Evolutionary conservation across 2,329 filamentous ascomycete species (phyloP).

Genomic region (Microdochium trichocladiopsis): DNA sequence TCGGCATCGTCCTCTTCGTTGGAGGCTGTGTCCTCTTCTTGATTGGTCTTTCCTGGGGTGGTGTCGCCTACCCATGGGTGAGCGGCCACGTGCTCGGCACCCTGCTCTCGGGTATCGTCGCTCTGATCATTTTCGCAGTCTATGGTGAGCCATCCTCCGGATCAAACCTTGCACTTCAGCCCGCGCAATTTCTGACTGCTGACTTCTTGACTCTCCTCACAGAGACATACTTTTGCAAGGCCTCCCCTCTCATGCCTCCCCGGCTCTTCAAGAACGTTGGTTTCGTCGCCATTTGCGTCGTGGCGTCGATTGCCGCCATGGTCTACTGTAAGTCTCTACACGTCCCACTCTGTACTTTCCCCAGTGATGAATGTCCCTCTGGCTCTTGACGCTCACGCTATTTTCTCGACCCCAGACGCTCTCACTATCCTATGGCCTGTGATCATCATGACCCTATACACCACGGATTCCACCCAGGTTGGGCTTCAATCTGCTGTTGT

Average conservation of each 20-base stretch:
- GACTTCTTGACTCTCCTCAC: constrained; percentile 5
- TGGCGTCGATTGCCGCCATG: constrained; percentile 32
- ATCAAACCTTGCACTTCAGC: neutral
- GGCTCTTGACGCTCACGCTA: neutral
- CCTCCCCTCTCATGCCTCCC: constrained; percentile 32
- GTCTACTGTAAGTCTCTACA: constrained; percentile 26
- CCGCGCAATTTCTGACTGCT: neutral
- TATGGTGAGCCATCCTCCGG: constrained; percentile 14
- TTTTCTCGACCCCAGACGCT: constrained; percentile 11
- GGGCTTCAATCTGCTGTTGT: constrained; percentile 33
- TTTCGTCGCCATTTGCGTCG: constrained; percentile 29
- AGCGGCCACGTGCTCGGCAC: constrained; percentile 27
- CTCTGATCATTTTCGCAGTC: constrained; percentile 25
- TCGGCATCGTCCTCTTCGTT: constrained; percentile 34
- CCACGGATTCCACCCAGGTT: constrained; percentile 25
- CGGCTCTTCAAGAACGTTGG: constrained; percentile 32
- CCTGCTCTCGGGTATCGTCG: constrained; percentile 27
- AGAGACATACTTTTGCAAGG: constrained; percentile 25
- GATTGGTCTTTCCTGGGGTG: constrained; percentile 35
- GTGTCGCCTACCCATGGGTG: constrained; percentile 32
- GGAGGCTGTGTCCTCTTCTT: constrained; percentile 32
- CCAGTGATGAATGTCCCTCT: neutral
- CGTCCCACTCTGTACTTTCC: no score
- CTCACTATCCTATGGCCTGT: constrained; percentile 36
- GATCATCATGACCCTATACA: constrained; percentile 32